Percentiles rank a stretch among this genome's conserved stretches.
Evolutionary conservation across 2,329 filamentous ascomycete genomes (phyloP).

Genomic region (Fonsecaea erecta): DNA sequence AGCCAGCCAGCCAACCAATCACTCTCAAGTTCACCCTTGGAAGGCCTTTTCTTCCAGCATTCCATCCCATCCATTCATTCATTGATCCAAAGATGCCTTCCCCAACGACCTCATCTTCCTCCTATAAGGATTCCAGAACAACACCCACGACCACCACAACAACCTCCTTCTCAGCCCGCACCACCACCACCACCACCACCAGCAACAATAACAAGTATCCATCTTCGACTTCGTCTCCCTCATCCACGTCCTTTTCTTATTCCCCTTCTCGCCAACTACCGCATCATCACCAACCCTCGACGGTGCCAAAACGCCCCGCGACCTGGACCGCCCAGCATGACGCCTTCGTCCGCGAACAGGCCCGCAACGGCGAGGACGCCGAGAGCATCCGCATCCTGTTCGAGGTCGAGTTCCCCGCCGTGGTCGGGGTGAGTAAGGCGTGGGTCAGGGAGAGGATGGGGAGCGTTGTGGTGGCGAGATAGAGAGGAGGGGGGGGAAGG

Average conservation of each 20-base stretch:
- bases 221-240: no score
- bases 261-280: no score
- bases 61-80: no score
- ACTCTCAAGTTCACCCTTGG: no score
- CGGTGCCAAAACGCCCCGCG: conserved; percentile 2
- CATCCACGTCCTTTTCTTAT: no score
- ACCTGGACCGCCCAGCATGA: conserved; percentile 34
- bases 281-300: background rate
- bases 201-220: no score
- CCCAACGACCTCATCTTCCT: background rate
- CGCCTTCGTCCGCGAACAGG: conserved; percentile 31
- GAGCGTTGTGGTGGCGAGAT: background rate
- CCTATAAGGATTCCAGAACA: background rate
- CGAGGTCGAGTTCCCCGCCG: conserved; percentile 38
- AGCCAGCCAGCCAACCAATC: no score
- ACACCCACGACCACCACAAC: background rate
- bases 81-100: background rate
- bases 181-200: no score
- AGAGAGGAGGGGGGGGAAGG: no score
- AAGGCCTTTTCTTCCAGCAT: no score
- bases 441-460: conserved; percentile 30
- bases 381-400: conserved; percentile 37
- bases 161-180: no score
- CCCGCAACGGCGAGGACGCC: conserved; percentile 35
- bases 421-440: conserved; percentile 25